Conservation (phyloP, 1,284 basidiomycete species). For the Ustilago curta region DNA sequence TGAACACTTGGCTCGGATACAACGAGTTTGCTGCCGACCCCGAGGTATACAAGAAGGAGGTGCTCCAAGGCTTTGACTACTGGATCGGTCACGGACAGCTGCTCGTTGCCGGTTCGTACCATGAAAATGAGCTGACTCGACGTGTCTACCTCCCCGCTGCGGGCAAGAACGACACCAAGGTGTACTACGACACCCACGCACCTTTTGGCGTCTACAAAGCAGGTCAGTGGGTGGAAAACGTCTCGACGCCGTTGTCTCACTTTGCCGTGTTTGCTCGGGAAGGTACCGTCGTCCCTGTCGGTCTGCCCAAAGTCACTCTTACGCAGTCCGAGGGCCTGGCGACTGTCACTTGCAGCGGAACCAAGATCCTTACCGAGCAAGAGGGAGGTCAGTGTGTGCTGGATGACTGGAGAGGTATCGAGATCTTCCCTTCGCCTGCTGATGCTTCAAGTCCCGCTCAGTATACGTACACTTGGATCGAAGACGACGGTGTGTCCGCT, state of each 20-base stretch:
- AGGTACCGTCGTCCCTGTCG: conserved; percentile 70
- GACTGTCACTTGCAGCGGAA: conserved; percentile 69
- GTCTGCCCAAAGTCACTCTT: conserved; percentile 70
- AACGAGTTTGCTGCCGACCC: conserved; percentile 70
- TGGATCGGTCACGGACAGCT: conserved; percentile 71
- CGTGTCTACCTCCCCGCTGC: conserved; percentile 70
- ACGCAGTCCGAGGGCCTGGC: conserved; percentile 62
- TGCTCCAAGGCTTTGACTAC: conserved; percentile 71
- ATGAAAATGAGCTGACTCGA: conserved; percentile 66
- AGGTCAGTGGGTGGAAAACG: conserved; percentile 54
- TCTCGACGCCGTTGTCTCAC: conserved; percentile 70
- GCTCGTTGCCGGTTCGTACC: conserved; percentile 69
- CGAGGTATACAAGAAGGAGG: conserved; percentile 67
- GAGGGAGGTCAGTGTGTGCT: conserved; percentile 70
- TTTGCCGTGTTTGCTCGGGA: conserved; percentile 71
- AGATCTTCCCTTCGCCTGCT: conserved; percentile 69
- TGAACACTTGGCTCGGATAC: conserved; percentile 71
- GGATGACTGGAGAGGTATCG: conserved; percentile 71
- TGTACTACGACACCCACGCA: conserved; percentile 46
- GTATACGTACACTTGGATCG: conserved; percentile 69
- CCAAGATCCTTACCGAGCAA: conserved; percentile 64
- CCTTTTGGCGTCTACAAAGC: conserved; percentile 30
- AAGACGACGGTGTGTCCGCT: conserved; percentile 71
- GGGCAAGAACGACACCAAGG: conserved; percentile 48
- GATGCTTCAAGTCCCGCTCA: conserved; percentile 21